Percentiles rank a stretch among this genome's conserved stretches.
These are phyloP conservation scores for Caloboletus firmus DNA, from an alignment of 1,284 basidiomycete genomes.

Conservation along the genomic window DNA sequence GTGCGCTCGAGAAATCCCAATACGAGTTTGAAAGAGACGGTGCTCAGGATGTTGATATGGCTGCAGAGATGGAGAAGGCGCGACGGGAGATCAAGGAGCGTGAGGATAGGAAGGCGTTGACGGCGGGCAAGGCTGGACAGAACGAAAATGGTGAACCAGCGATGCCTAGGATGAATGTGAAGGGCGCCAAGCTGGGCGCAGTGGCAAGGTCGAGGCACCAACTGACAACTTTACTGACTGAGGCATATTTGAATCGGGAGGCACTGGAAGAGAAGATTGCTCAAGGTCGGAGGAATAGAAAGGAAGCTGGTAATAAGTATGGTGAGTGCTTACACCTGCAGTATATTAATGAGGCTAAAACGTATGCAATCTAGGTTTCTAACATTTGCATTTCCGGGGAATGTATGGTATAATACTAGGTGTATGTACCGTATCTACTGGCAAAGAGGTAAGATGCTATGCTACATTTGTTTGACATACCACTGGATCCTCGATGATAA, in stretches of 20 bases:
- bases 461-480: slow-evolving; percentile 19
- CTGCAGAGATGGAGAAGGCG: slow-evolving; percentile 71
- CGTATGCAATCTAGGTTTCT: slow-evolving; percentile 44
- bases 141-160: slow-evolving; percentile 51
- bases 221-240: slow-evolving; percentile 69
- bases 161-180: slow-evolving; percentile 74
- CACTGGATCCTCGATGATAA: not conserved
- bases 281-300: slow-evolving; percentile 74
- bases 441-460: slow-evolving; percentile 20
- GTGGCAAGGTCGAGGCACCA: slow-evolving; percentile 74
- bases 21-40: slow-evolving; percentile 19
- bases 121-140: slow-evolving; percentile 34
- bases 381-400: not conserved
- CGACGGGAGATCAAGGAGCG: slow-evolving; percentile 66
- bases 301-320: slow-evolving; percentile 85
- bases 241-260: slow-evolving; percentile 78
- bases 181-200: slow-evolving; percentile 69
- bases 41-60: slow-evolving; percentile 61
- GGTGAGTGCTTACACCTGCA: slow-evolving; percentile 43
- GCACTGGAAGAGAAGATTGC: slow-evolving; percentile 77
- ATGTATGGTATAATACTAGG: not conserved
- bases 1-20: slow-evolving; percentile 60
- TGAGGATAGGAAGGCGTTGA: slow-evolving; percentile 72
- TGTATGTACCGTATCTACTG: slow-evolving; percentile 19
- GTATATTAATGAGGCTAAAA: not conserved